These are phyloP conservation scores for Bruguiera gymnorhiza DNA, from an alignment of 345 rosid genomes.

Conservation along the genomic window DNA sequence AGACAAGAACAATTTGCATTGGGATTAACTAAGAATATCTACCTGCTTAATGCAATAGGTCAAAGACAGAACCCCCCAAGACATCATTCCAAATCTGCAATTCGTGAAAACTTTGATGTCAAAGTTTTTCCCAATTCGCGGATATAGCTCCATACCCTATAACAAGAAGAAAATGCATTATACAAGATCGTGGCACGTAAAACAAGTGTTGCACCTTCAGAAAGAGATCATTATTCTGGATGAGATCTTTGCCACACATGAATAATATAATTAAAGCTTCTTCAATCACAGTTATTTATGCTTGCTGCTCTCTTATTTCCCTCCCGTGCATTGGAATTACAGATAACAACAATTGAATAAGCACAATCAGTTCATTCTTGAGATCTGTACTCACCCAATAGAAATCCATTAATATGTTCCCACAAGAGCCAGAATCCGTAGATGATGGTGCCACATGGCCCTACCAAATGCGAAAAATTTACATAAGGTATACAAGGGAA, in stretches of 20 bases:
- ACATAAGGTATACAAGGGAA: slow-evolving; percentile 20
- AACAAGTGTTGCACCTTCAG: not conserved
- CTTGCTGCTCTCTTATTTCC: not conserved
- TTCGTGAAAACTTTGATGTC: slow-evolving; percentile 97
- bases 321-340: not conserved
- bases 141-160: slow-evolving; percentile 99
- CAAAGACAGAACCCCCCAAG: slow-evolving; percentile 98
- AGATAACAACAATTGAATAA: not conserved
- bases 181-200: slow-evolving; percentile 13
- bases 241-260: not conserved
- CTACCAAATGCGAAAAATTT: slow-evolving; percentile 38
- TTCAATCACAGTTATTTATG: not conserved
- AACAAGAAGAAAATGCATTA: slow-evolving; percentile 21
- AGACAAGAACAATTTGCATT: not conserved
- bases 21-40: slow-evolving; percentile 8
- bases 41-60: slow-evolving; percentile 99
- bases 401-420: slow-evolving; percentile 87
- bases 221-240: not conserved
- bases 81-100: slow-evolving; percentile 99
- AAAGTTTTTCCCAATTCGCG: slow-evolving; percentile 92
- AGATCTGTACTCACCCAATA: slow-evolving; percentile 72
- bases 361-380: slow-evolving; percentile 1
- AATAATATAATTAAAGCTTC: not conserved
- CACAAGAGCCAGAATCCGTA: slow-evolving; percentile 87
- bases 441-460: slow-evolving; percentile 96